phyloP scores from a whole-genome alignment of 768 basidiomycete species.

The Macrolepiota albuminosa region DNA sequence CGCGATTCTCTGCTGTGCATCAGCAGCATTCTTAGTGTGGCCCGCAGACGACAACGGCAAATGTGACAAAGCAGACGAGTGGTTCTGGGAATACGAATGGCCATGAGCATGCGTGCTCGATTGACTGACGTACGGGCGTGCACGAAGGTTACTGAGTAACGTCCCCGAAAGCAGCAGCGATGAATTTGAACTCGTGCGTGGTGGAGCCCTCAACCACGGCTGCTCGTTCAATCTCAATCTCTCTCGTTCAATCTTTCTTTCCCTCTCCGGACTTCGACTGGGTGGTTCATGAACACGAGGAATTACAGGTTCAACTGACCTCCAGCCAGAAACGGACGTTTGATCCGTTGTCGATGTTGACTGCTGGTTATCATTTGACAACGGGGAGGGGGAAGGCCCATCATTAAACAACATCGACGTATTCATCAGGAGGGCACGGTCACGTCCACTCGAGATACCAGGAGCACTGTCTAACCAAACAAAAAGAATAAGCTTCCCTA shows the following conservation, averaged over 20 bases:
- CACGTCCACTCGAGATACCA: background rate
- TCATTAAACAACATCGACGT: slow-evolving; percentile 7
- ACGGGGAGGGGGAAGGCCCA: background rate
- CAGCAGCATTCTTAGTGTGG: slow-evolving; percentile 39
- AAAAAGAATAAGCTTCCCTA: background rate
- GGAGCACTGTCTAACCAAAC: background rate
- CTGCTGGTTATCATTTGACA: background rate
- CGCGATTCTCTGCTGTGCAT: slow-evolving; percentile 34
- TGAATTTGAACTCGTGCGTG: background rate
- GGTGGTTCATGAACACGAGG: background rate
- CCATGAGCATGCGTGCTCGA: background rate
- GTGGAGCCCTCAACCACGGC: background rate
- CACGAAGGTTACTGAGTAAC: background rate
- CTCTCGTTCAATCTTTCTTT: background rate
- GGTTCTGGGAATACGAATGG: slow-evolving; percentile 20
- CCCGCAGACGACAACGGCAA: slow-evolving; percentile 25
- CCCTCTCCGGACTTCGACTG: background rate
- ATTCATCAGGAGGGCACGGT: slow-evolving; percentile 3
- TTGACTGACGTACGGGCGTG: slow-evolving; percentile 11
- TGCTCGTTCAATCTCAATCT: background rate
- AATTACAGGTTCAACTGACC: background rate
- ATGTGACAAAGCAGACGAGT: slow-evolving; percentile 15
- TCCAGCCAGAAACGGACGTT: background rate
- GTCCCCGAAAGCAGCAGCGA: background rate
- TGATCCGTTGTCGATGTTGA: background rate